Base-by-base conservation (phyloP, 106 monocot genomes). In the Iris macrosiphon region DNA sequence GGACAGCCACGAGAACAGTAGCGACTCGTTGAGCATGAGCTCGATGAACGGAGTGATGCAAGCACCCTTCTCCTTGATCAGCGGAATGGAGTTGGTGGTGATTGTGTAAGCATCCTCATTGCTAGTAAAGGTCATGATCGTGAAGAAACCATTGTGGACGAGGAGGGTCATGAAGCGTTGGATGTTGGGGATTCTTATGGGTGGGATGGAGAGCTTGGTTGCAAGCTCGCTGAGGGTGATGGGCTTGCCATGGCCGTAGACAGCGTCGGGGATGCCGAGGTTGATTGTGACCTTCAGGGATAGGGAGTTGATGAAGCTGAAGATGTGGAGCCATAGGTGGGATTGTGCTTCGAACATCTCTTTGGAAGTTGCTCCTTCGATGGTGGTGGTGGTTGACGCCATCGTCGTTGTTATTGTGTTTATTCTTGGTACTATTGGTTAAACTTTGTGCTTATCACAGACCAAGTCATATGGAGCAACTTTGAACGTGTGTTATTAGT, bases 211-310 rank as follows among this genome's bases (percentile, higher is more conserved):
- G 44, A 64, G 19, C 2, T 25, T 16, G 10, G 46, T 4, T 3
- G 29, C 45, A 4, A 72, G 71, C 14, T 37, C 38, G 19, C 63
- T n/a, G 47, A 63, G 20, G 8, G 71, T 29, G 6, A 49, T 23
- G 10, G 49, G 56, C 24, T 8, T 21, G 35, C 48, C 63, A 20
- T 63, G 56, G 39, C 4, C n/a, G 31, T 40, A 30, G 37, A 63
- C 45, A 26, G 63, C 63, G 15, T 72, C 57, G 15, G 63, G 31
- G 39, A 72, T 55, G 55, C 40, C 20, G 47, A 72, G 63, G 29
- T 72, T 48, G 25, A 72, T 40, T 3, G 63, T 63, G 28, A 34
- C 44, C 22, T 56, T 56, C 19, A 72, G 40, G 49, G 47, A 55
- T 37, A 55, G 21, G 38, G 71, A 49, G 47, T 56, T 49, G 12